Evolutionary conservation across 306 rosid genomes (phyloP), one percentile per base, ranked within the genome.

Genomic region (Castanea sativa): DNA sequence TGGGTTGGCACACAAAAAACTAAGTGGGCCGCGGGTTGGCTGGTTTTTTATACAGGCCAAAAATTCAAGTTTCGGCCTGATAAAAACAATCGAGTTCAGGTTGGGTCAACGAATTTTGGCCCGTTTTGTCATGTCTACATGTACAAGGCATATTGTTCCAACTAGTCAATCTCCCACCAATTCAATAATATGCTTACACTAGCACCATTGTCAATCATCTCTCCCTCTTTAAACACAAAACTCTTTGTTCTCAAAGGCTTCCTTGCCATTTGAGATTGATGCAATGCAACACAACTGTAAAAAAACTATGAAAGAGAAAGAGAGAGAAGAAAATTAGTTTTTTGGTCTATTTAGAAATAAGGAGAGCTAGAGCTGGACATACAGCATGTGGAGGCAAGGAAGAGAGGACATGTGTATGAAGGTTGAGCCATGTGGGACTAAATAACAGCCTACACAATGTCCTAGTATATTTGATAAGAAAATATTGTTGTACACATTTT

Each of bases 111-210:
- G 27, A 25, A 25, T 25, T 25, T 25, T 25, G 27, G 27, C 27
- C 27, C 2, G 27, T 25, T 25, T 25, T 25, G 27, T 25, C 27
- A 25, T 25, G 27, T 25, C 27, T 25, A 25, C 27, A 25, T 1
- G 27, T 25, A 25, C 27, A 25, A 25, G 27, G 27, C 27, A 25
- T 25, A 80, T 74, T 83, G 76, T 63, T 84, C 59, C 0, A 81
- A 84, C 16, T 75, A 77, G 68, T 75, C 76, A 49, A 83, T 80
- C 57, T 82, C 82, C 94, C 91, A 81, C 82, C 76, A 75, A 0
- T 79, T 65, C 14, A 55, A 29, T 58, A 72, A 55, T 25, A 25
- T 1, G 27, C 27, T 25, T 25, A 25, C 27, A 25, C 27, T 25
- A 25, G 27, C 27, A 74, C 71, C 83, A 53, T 74, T 71, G 77